A percentile compares a stretch with the other conserved stretches of the same genome.
Evolutionary conservation across 495 filamentous ascomycete genomes (phyloP).

Genomic region (Hypoxylon subgilvum): DNA sequence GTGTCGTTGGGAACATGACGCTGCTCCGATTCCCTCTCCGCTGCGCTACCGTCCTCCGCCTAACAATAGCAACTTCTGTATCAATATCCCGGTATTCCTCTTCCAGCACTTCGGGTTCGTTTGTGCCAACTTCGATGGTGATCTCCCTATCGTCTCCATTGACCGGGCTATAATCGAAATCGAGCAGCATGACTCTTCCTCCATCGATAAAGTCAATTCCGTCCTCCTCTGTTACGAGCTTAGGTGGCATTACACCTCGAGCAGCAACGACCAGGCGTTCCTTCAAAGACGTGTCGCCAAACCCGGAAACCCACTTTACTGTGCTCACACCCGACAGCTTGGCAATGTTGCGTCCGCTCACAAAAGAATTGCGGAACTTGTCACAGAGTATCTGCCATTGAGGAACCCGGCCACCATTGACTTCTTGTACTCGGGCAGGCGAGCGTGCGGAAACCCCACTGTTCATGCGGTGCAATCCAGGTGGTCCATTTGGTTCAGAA

Average conservation of each 20-base stretch:
- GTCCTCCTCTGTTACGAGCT: constrained; percentile 69
- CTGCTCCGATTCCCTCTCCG: constrained; percentile 50
- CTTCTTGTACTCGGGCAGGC: constrained; percentile 44
- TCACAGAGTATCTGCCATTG: constrained; percentile 75
- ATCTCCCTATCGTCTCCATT: constrained; percentile 64
- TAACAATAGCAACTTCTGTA: constrained; percentile 80
- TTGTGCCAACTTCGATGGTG: constrained; percentile 76
- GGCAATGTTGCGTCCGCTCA: constrained; percentile 63
- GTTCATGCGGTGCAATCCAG: constrained; percentile 46
- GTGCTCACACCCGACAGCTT: constrained; percentile 63
- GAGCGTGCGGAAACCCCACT: constrained; percentile 49
- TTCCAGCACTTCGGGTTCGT: constrained; percentile 68
- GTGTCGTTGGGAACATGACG: constrained; percentile 45
- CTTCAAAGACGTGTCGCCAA: constrained; percentile 49
- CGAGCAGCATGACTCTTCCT: constrained; percentile 76
- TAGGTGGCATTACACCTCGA: constrained; percentile 69
- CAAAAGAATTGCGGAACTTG: constrained; percentile 67
- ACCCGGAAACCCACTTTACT: constrained; percentile 67
- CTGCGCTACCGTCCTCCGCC: constrained; percentile 73
- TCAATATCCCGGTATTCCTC: constrained; percentile 80
- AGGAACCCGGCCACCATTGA: constrained; percentile 52
- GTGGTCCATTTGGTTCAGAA: constrained; percentile 39
- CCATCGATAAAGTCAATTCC: constrained; percentile 80
- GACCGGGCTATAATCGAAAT: constrained; percentile 67
- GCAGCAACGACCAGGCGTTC: constrained; percentile 77